A percentile compares a stretch with the other conserved stretches of the same genome.
Evolutionary conservation across 2,329 filamentous ascomycete species (phyloP).

Genomic region (Zalaria sp.): DNA sequence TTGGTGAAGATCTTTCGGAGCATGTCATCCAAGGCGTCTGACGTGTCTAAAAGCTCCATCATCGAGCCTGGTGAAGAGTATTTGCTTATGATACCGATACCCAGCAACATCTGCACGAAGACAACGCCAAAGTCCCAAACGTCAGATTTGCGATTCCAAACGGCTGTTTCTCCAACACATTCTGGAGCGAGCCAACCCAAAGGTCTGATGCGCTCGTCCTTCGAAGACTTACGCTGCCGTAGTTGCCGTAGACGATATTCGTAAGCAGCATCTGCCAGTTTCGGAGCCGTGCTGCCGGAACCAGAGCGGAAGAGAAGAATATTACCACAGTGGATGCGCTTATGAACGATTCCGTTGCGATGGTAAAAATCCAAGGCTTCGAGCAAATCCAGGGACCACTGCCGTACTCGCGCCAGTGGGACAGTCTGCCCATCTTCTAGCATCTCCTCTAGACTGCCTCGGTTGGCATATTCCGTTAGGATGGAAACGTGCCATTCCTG

Average conservation of each 20-base stretch:
- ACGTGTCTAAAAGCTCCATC: conserved; percentile 57
- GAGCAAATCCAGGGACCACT: conserved; percentile 84
- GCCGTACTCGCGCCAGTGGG: conserved; percentile 60
- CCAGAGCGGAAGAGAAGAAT: conserved; percentile 60
- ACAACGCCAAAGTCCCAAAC: conserved; percentile 91
- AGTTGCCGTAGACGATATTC: conserved; percentile 27
- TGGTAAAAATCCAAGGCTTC: conserved; percentile 83
- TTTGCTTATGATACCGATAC: conserved; percentile 58
- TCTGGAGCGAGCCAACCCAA: conserved; percentile 19
- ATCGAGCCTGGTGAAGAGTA: conserved; percentile 68
- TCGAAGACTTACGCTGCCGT: conserved; percentile 1
- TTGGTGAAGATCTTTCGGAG: conserved; percentile 72
- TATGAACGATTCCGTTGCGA: conserved; percentile 63
- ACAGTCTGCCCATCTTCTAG: conserved; percentile 56
- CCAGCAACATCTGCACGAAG: conserved; percentile 88
- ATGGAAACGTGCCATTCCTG: conserved; percentile 57
- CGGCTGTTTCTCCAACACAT: conserved; percentile 24
- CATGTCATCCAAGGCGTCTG: conserved; percentile 63
- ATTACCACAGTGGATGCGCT: conserved; percentile 67
- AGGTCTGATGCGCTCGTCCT: conserved; percentile 20
- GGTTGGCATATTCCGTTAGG: conserved; percentile 63
- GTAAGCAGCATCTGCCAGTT: conserved; percentile 61
- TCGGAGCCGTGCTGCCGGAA: conserved; percentile 52
- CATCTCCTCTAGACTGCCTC: conserved; percentile 69
- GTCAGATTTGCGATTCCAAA: conserved; percentile 61